These are phyloP conservation scores for Bacterosira constricta DNA, from an alignment of 108 stramenopile species.

Conservation along the genomic window DNA sequence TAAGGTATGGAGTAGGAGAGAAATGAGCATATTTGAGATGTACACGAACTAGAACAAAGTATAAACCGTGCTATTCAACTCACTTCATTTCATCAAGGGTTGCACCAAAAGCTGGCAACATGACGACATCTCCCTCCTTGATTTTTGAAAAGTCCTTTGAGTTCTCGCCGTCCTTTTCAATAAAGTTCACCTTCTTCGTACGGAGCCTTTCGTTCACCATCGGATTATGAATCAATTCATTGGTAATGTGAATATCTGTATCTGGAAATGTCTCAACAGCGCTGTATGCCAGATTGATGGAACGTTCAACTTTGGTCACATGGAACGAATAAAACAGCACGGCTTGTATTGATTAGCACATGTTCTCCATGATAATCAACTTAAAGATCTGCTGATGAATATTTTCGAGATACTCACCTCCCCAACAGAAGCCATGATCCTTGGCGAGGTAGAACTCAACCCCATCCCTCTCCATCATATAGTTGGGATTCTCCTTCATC, in stretches of 20 bases:
- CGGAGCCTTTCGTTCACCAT: constrained; percentile 92
- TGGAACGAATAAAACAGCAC: too few relatives aligned
- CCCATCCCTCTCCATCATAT: constrained; percentile 73
- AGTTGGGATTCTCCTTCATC: too few relatives aligned
- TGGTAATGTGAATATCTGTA: constrained; percentile 90
- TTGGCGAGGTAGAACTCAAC: constrained; percentile 81
- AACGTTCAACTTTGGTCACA: constrained; percentile 89
- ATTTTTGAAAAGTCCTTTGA: constrained; percentile 82
- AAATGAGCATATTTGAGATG: too few relatives aligned
- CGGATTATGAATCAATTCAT: constrained; percentile 97
- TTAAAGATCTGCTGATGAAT: too few relatives aligned
- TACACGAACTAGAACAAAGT: too few relatives aligned
- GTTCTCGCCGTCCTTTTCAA: constrained; percentile 79
- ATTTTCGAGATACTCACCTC: too few relatives aligned
- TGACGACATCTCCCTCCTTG: constrained; percentile 91
- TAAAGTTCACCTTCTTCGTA: constrained; percentile 89
- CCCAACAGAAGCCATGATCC: constrained; percentile 92
- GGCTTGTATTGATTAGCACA: too few relatives aligned
- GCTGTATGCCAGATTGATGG: constrained; percentile 92
- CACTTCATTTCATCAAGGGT: constrained; percentile 92
- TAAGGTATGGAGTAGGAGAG: too few relatives aligned
- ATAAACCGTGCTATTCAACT: too few relatives aligned
- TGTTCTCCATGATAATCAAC: too few relatives aligned
- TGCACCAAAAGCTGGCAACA: constrained; percentile 96
- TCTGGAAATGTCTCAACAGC: constrained; percentile 92